Percentiles rank a stretch among this genome's conserved stretches.
phyloP scores from a whole-genome alignment of 129 eudicot species.

The Artemisia annua region DNA sequence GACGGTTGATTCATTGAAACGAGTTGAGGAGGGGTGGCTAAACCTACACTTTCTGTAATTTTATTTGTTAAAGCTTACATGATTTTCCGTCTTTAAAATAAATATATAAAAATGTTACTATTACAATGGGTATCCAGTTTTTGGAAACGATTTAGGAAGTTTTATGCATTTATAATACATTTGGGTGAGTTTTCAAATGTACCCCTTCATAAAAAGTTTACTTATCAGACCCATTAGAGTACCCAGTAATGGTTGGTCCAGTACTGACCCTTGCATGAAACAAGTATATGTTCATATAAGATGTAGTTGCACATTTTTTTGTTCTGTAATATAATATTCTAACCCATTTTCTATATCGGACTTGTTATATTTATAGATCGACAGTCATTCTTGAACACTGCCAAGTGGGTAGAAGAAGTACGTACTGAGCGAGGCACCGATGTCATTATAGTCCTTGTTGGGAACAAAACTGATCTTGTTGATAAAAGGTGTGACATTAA shows the following conservation, averaged over 20 bases:
- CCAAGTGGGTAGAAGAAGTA: constrained; percentile 94
- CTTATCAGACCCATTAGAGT: background rate
- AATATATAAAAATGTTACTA: too few species aligned
- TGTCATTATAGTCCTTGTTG: constrained; percentile 91
- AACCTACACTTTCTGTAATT: too few species aligned
- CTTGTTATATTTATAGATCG: constrained; percentile 51
- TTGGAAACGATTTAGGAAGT: too few species aligned
- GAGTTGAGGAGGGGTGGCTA: background rate
- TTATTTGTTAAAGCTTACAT: too few species aligned
- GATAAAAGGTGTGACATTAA: constrained; percentile 69
- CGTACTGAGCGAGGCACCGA: constrained; percentile 87
- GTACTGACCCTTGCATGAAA: constrained; percentile 6
- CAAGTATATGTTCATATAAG: constrained; percentile 1
- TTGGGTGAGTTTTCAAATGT: background rate
- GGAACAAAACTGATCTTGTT: constrained; percentile 94
- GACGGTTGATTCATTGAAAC: background rate
- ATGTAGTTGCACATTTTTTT: background rate
- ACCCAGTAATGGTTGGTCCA: background rate
- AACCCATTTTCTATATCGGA: constrained; percentile 6
- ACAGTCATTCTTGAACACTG: constrained; percentile 83
- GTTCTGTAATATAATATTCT: background rate
- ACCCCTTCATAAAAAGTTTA: background rate
- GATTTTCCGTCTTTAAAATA: too few species aligned
- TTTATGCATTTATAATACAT: background rate
- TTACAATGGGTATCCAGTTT: too few species aligned